Evolutionary conservation across 768 basidiomycete genomes (phyloP), one percentile per base, ranked within the genome.

Genomic region (Phanerochaete sordida): DNA sequence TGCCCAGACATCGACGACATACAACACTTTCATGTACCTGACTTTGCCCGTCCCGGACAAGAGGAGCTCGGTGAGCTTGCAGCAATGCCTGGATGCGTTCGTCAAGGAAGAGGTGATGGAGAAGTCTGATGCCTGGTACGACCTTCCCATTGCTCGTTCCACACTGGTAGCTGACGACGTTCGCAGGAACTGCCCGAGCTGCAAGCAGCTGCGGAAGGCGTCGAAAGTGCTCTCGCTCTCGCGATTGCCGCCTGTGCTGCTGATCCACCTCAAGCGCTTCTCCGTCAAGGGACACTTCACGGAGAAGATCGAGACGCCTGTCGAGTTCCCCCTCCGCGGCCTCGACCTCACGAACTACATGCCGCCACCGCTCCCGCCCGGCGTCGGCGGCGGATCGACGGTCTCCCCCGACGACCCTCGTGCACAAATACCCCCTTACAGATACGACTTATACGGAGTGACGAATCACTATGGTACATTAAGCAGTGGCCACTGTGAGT

Each of bases 391-490:
- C 4, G 78, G 78, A 11, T 66, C 75, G 28, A 74, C 53, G 50
- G 66, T 76, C 69, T 76, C 80, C 16, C 67, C 70, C 23, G 86
- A 90, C 21, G 95, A 95, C 70, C 91, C 94, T 1, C 79, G 91
- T 21, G 78, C 83, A 19, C 92, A 95, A 73, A 69, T 86, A n/a
- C 93, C 92, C 23, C 94, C 94, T 1, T 98, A 93, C 72, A 83
- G 78, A 64, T 99, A 98, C 71, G 96, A 99, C 68, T 75, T 98
- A 64, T 98, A 97, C 69, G 95, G 81, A 11, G 95, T 98, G 44
- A 96, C 93, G 59, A 98, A 98, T 72, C 97, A 99, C 75, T 93
- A 87, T 72, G 97, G 97, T 1, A 96, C 87, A 69, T 75, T 99
- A 57, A 93, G 88, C 68, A 93, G 91, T 69, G 97, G 97, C 0